These are phyloP conservation scores for Penicillium sp. DNA, from an alignment of 2,329 filamentous ascomycete species.

Conservation along the genomic window DNA sequence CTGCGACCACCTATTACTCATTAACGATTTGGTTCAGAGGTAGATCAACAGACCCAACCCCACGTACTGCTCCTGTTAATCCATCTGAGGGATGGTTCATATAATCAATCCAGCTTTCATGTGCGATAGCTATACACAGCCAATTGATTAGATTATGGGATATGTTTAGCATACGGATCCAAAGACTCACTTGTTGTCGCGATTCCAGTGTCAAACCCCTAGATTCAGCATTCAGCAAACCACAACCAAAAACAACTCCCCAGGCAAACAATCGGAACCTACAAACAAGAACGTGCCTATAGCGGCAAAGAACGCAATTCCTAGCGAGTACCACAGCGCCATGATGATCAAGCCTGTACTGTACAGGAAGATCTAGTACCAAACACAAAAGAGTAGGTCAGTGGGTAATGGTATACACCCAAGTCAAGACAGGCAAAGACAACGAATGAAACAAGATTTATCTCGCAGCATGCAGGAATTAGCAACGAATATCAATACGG, in stretches of 20 bases:
- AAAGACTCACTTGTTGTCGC: slow-evolving; percentile 56
- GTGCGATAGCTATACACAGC: slow-evolving; percentile 52
- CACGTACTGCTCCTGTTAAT: slow-evolving; percentile 53
- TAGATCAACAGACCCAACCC: neutral
- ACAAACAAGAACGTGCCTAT: slow-evolving; percentile 62
- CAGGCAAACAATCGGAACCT: slow-evolving; percentile 22
- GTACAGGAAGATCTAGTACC: neutral
- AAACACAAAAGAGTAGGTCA: neutral
- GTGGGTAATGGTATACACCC: neutral
- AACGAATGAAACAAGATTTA: neutral
- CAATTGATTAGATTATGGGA: neutral
- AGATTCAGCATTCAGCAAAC: slow-evolving; percentile 2
- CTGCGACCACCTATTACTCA: slow-evolving; percentile 50
- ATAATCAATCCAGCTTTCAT: slow-evolving; percentile 61
- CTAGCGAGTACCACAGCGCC: slow-evolving; percentile 49
- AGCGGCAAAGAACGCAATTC: slow-evolving; percentile 57
- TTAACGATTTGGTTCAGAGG: too few species aligned
- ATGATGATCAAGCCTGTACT: slow-evolving; percentile 21
- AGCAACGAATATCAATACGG: slow-evolving; percentile 12
- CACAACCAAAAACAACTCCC: neutral
- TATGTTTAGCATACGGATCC: neutral
- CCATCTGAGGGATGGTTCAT: slow-evolving; percentile 57
- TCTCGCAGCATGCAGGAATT: neutral
- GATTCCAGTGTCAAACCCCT: slow-evolving; percentile 63
- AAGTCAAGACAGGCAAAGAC: neutral